Conservation (phyloP, 73 alveolate genomes). For the Stentor coeruleus region DNA sequence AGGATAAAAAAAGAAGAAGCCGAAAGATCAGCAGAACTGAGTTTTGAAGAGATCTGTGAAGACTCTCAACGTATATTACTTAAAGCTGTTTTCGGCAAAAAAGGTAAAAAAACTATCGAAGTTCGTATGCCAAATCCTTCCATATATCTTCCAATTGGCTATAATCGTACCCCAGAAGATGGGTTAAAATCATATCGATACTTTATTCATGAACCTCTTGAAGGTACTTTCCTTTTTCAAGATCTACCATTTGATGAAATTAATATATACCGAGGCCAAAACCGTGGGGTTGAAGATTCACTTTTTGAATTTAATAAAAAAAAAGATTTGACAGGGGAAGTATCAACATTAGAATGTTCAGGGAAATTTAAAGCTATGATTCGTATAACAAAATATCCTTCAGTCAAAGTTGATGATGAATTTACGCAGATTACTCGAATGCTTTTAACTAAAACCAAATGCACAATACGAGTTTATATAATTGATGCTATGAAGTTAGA, state of each 20-base stretch:
- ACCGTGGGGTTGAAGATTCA: slow-evolving; percentile 22
- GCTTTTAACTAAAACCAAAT: neutral
- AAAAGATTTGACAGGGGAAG: slow-evolving; percentile 11
- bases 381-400: neutral
- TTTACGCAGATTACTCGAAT: slow-evolving; percentile 3
- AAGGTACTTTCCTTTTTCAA: neutral
- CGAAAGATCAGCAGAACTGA: neutral
- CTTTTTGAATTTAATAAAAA: neutral
- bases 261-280: neutral
- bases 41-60: neutral
- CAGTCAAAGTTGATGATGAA: neutral
- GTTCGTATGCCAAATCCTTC: slow-evolving; percentile 11
- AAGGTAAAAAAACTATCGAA: neutral
- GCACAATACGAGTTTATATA: slow-evolving; percentile 22
- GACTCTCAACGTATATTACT: neutral
- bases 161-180: neutral
- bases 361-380: slow-evolving; percentile 25
- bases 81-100: neutral
- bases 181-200: slow-evolving; percentile 12
- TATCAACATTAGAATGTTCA: neutral
- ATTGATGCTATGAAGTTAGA: neutral
- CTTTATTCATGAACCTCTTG: neutral
- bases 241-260: neutral
- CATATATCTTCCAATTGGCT: neutral
- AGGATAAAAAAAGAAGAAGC: too few relatives aligned